phyloP scores from a whole-genome alignment of 306 rosid genomes.

The Quercus gilva region DNA sequence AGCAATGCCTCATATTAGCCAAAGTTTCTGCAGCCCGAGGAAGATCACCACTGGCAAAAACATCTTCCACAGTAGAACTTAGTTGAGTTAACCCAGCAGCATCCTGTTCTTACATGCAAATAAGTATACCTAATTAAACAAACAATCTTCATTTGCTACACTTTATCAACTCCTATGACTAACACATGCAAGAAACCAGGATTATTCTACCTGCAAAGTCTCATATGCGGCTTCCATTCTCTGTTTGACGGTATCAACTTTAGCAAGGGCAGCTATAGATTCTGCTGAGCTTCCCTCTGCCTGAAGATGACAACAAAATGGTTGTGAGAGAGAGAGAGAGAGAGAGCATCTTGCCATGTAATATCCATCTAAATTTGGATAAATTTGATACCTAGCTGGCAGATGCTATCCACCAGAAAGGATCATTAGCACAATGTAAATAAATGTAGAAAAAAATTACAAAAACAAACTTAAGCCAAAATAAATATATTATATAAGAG shows the following conservation, averaged over 20 bases:
- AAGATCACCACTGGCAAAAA: conserved; percentile 96
- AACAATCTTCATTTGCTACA: not conserved
- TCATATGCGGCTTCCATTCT: conserved; percentile 98
- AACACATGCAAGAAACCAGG: conserved; percentile 5
- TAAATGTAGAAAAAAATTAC: not conserved
- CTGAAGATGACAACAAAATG: conserved; percentile 28
- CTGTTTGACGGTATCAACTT: conserved; percentile 91
- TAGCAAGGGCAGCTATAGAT: conserved; percentile 92
- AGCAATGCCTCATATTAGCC: conserved; percentile 97
- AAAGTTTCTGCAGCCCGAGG: conserved; percentile 94
- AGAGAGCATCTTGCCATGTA: not conserved
- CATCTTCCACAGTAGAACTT: conserved; percentile 96
- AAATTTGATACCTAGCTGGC: not conserved
- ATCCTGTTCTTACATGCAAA: conserved; percentile 54
- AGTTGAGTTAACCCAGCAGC: conserved; percentile 98
- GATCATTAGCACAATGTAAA: not conserved
- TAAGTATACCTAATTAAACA: conserved; percentile 5
- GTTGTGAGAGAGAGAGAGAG: not conserved
- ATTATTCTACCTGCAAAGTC: conserved; percentile 70
- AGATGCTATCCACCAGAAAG: not conserved
- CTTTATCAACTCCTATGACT: not conserved
- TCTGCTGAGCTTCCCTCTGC: conserved; percentile 99
- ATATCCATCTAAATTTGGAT: not conserved
- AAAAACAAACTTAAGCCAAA: not conserved
- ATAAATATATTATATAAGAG: not conserved